A percentile compares a stretch with the other conserved stretches of the same genome.
These are phyloP conservation scores for Fusarium bactridioides DNA, from an alignment of 2,329 filamentous ascomycete genomes.

Conservation along the genomic window DNA sequence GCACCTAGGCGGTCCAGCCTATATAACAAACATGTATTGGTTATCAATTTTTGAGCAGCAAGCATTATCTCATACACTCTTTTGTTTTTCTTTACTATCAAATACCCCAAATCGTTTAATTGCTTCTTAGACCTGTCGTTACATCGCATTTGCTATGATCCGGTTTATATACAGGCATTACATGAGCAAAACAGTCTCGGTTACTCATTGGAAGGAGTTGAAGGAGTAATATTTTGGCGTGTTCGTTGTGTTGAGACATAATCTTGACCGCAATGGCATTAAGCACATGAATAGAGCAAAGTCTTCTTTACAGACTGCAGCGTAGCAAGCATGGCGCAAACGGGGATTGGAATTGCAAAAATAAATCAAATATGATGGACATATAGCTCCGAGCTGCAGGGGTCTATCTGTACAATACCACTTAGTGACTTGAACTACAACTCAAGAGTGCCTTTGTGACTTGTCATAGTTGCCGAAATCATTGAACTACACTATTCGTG, in stretches of 20 bases:
- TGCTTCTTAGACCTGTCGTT: constrained; percentile 18
- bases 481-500: neutral
- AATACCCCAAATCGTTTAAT: constrained; percentile 39
- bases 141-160: neutral
- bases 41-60: neutral
- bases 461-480: neutral
- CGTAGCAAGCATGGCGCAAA: constrained; percentile 14
- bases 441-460: neutral
- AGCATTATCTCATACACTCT: constrained; percentile 6
- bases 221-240: constrained; percentile 21
- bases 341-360: constrained; percentile 1
- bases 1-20: neutral
- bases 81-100: constrained; percentile 17
- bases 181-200: constrained; percentile 17
- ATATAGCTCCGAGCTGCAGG: neutral
- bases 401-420: neutral
- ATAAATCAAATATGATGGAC: constrained; percentile 1
- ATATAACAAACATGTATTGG: neutral
- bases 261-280: neutral
- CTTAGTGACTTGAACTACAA: neutral
- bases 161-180: constrained; percentile 7
- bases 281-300: neutral
- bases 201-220: constrained; percentile 34
- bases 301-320: constrained; percentile 4
- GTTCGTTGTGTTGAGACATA: neutral